A percentile compares a stretch with the other conserved stretches of the same genome.
Conservation (phyloP, 495 filamentous ascomycete genomes). For the Podospora pseudocomata region DNA sequence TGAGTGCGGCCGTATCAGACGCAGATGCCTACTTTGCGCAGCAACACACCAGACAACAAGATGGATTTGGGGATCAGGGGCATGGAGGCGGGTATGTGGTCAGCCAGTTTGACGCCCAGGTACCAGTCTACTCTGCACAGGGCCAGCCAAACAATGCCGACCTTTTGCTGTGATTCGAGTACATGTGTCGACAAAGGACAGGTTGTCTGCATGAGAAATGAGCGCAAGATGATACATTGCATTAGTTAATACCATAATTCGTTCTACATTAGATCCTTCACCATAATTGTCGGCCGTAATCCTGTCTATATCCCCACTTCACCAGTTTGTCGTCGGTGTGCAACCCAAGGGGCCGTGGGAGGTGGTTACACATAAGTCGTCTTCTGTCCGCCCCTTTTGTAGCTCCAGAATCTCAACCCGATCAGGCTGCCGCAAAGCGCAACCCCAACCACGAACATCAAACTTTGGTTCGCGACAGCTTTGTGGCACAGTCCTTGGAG, state of each 20-base stretch:
- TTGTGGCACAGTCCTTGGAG: background rate
- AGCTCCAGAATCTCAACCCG: background rate
- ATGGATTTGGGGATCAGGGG: conserved; percentile 65
- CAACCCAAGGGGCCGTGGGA: background rate
- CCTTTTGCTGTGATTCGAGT: conserved; percentile 46
- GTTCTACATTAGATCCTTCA: too few relatives aligned
- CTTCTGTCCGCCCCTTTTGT: background rate
- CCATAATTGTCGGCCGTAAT: background rate
- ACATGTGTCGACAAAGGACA: background rate
- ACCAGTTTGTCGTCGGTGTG: background rate
- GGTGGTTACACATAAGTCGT: background rate
- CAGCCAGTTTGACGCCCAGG: conserved; percentile 62
- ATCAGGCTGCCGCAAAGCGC: background rate
- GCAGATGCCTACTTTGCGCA: conserved; percentile 80
- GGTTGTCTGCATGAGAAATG: background rate
- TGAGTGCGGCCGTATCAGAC: conserved; percentile 69
- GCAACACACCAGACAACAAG: conserved; percentile 41
- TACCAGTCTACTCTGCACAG: conserved; percentile 52
- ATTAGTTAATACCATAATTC: background rate
- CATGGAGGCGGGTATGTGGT: conserved; percentile 58
- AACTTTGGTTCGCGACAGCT: background rate
- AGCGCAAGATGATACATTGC: background rate
- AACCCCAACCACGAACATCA: background rate
- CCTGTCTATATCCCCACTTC: background rate
- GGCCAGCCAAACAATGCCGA: conserved; percentile 51